Base-by-base conservation (phyloP, 73 alveolate species). In the Paramecium sonneborni region DNA sequence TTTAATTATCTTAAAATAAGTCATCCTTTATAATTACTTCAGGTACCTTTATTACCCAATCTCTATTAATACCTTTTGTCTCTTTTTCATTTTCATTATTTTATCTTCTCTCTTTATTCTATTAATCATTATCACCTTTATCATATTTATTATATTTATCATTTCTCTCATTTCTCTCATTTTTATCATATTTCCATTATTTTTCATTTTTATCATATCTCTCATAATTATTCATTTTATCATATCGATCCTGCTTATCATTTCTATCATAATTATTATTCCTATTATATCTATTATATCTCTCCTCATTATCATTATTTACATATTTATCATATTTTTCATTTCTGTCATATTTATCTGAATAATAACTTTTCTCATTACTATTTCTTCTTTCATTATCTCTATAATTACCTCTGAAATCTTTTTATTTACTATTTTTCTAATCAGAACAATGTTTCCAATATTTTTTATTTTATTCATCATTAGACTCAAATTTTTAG, bases 401-500 rank as follows among this genome's bases (percentile, higher is more conserved):
- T 6, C 48, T 46, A 46, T 46, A 0, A n/a, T n/a, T n/a, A n/a
- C n/a, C n/a, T 46, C 57, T 46, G 7, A 14, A 14, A 46, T 46
- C 57, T 21, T 46, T 46, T 8, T 46, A 5, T 23, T 52, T 52
- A 52, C 30, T 52, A 52, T 18, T 18, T 30, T 62, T 23, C 20
- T 6, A 1, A 5, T 62, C 84, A 52, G 10, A 52, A 62, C 24
- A 2, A 62, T 62, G 3, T 62, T 32, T 26, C 12, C 48, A 23
- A 62, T 62, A 11, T 12, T 26, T 21, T 21, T 21, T 26, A 58
- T 26, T 30, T 30, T 62, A 18, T 52, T 52, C 68, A 18, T 52
- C 44, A 62, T 62, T 62, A 12, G 20, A 62, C 84, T 62, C 84
- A 30, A 62, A 62, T 62, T 62, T 62, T 62, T 62, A 62, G 84